Conservation (phyloP, 2,329 filamentous ascomycete genomes). For the Ciborinia camelliae region DNA sequence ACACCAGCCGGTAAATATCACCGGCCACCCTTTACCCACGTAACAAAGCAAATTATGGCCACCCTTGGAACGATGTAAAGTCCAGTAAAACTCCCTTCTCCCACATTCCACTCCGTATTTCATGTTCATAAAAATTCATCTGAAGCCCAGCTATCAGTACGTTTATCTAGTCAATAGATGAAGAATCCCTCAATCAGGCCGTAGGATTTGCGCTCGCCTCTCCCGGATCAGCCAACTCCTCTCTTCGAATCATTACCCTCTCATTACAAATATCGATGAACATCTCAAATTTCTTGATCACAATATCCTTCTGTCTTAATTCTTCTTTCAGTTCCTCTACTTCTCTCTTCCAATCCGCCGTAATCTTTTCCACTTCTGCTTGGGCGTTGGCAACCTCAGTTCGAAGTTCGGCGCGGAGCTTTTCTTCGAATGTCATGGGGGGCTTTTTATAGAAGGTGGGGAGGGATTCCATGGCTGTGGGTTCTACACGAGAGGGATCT, state of each 20-base stretch:
- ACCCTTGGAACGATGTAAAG: not conserved
- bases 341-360: constrained; percentile 54
- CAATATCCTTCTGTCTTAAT: constrained; percentile 60
- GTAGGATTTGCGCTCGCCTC: constrained; percentile 26
- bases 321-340: constrained; percentile 57
- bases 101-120: not conserved
- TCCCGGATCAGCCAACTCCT: constrained; percentile 44
- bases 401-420: constrained; percentile 59
- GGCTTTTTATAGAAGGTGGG: constrained; percentile 66
- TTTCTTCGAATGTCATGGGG: constrained; percentile 59
- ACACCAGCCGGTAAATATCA: not conserved
- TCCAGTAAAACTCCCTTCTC: not conserved
- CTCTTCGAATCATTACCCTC: constrained; percentile 60
- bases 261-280: constrained; percentile 69
- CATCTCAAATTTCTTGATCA: constrained; percentile 63
- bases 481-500: constrained; percentile 60
- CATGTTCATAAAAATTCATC: not conserved
- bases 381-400: constrained; percentile 57
- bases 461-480: constrained; percentile 54
- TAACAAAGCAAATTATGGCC: not conserved
- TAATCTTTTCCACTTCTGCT: constrained; percentile 55
- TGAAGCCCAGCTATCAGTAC: not conserved
- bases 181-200: constrained; percentile 11
- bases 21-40: not conserved
- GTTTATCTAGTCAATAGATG: constrained; percentile 2